phyloP scores from a whole-genome alignment of 2,329 filamentous ascomycete species.

The Mycosphaerella sp. region DNA sequence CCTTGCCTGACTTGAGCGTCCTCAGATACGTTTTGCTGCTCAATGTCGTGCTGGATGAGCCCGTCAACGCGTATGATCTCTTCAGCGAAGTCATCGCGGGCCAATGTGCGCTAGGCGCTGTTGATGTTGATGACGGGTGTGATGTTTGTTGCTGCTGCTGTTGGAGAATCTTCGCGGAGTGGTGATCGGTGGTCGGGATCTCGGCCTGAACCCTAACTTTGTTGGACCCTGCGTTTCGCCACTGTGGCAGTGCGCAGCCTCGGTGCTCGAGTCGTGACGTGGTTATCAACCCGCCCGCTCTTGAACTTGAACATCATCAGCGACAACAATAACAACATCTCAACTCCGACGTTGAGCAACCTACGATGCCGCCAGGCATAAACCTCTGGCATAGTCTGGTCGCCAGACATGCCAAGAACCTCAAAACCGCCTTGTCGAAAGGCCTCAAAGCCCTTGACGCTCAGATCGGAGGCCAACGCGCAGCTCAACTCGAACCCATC shows the following conservation, averaged over 20 bases:
- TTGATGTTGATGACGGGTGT: background rate
- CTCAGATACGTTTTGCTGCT: slow-evolving; percentile 95
- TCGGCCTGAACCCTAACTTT: background rate
- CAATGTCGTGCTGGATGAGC: slow-evolving; percentile 56
- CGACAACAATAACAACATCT: slow-evolving; percentile 8
- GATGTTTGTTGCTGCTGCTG: background rate
- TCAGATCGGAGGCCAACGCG: slow-evolving; percentile 35
- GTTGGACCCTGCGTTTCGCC: slow-evolving; percentile 3
- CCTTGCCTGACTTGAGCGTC: slow-evolving; percentile 91
- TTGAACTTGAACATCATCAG: background rate
- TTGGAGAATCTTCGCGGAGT: background rate
- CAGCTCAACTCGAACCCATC: slow-evolving; percentile 48
- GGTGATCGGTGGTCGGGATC: too few species aligned
- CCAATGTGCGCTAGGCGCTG: background rate
- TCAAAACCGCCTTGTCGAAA: slow-evolving; percentile 29
- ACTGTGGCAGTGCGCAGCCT: background rate
- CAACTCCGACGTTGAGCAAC: slow-evolving; percentile 13
- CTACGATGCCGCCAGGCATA: slow-evolving; percentile 34
- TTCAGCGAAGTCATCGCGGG: slow-evolving; percentile 55
- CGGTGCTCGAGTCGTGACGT: background rate
- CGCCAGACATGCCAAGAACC: slow-evolving; percentile 30
- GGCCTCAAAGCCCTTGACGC: slow-evolving; percentile 28
- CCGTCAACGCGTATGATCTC: slow-evolving; percentile 50
- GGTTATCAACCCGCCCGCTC: background rate
- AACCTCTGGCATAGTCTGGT: slow-evolving; percentile 34